A percentile compares a stretch with the other conserved stretches of the same genome.
Conservation (phyloP, 805 yeast genomes). For the Candida nemodendra region DNA sequence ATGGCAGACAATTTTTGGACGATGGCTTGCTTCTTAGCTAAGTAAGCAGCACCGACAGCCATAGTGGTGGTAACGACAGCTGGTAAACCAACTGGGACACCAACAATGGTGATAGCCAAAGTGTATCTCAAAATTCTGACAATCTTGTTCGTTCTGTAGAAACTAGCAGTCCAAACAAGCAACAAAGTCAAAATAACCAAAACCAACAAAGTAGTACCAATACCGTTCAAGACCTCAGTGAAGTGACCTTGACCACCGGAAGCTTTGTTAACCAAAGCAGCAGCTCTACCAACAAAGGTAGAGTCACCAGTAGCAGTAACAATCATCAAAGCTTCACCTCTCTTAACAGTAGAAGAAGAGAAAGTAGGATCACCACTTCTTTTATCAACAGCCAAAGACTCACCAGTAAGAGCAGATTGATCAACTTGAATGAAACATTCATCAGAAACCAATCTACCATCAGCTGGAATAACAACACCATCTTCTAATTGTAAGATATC, state of each 20-base stretch:
- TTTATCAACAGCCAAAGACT: slow-evolving; percentile 93
- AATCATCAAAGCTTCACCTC: slow-evolving; percentile 93
- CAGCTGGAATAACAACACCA: slow-evolving; percentile 91
- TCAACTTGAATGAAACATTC: slow-evolving; percentile 87
- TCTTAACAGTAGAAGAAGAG: slow-evolving; percentile 92
- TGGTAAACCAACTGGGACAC: slow-evolving; percentile 98
- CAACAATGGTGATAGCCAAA: slow-evolving; percentile 92
- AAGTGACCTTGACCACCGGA: slow-evolving; percentile 92
- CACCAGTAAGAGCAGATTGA: slow-evolving; percentile 98
- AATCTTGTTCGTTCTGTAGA: slow-evolving; percentile 88
- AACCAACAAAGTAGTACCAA: slow-evolving; percentile 88
- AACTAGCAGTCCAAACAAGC: slow-evolving; percentile 89
- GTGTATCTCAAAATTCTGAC: slow-evolving; percentile 89
- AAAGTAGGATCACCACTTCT: slow-evolving; percentile 81
- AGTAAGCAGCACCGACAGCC: slow-evolving; percentile 99
- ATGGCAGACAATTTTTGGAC: slow-evolving; percentile 95
- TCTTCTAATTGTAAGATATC: slow-evolving; percentile 90
- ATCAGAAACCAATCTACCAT: slow-evolving; percentile 85
- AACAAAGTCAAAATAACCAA: slow-evolving; percentile 84
- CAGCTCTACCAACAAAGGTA: slow-evolving; percentile 97
- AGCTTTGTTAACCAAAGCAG: slow-evolving; percentile 93
- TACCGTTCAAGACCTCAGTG: slow-evolving; percentile 96
- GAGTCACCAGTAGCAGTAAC: slow-evolving; percentile 94
- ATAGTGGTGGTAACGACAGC: slow-evolving; percentile 98
- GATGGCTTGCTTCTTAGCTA: slow-evolving; percentile 95